phyloP scores from a whole-genome alignment of 768 basidiomycete species.

The Tricholomella constricta region DNA sequence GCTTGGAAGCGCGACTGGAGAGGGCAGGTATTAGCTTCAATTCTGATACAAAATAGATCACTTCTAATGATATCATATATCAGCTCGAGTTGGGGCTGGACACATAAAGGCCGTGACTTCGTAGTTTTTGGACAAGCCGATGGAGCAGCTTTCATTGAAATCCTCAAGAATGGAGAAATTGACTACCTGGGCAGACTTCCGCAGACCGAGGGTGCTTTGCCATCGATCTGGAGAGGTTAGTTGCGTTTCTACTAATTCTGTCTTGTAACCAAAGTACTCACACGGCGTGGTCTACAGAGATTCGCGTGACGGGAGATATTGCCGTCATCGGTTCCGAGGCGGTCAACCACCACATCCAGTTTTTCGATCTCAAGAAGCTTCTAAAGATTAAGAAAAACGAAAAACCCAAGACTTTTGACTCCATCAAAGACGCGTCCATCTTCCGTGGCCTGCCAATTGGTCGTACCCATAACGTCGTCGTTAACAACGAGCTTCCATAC shows the following conservation, averaged over 20 bases:
- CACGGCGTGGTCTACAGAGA: constrained; percentile 6
- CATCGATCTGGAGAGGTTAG: constrained; percentile 22
- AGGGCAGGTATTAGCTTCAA: constrained; percentile 11
- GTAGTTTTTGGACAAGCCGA: constrained; percentile 19
- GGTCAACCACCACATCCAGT: constrained; percentile 26
- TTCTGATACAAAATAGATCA: too few species aligned
- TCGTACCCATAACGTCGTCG: constrained; percentile 29
- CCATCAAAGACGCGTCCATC: constrained; percentile 17
- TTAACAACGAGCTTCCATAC: constrained; percentile 20
- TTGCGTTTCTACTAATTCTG: not conserved
- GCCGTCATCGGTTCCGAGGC: constrained; percentile 29
- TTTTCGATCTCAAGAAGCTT: constrained; percentile 30
- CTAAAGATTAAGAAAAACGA: constrained; percentile 13
- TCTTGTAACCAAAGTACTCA: not conserved
- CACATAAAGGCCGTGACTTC: constrained; percentile 16
- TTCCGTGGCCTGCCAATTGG: constrained; percentile 26
- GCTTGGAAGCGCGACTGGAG: constrained; percentile 15
- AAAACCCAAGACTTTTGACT: constrained; percentile 23
- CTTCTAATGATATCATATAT: not conserved
- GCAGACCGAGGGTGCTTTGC: constrained; percentile 17
- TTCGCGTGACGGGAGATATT: constrained; percentile 25
- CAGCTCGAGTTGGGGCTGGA: constrained; percentile 19
- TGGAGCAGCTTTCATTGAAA: constrained; percentile 7
- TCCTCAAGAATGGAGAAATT: constrained; percentile 3
- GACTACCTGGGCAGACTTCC: constrained; percentile 29